Evolutionary conservation across 2,329 filamentous ascomycete species (phyloP).

Genomic region (Hysterium pulicare): DNA sequence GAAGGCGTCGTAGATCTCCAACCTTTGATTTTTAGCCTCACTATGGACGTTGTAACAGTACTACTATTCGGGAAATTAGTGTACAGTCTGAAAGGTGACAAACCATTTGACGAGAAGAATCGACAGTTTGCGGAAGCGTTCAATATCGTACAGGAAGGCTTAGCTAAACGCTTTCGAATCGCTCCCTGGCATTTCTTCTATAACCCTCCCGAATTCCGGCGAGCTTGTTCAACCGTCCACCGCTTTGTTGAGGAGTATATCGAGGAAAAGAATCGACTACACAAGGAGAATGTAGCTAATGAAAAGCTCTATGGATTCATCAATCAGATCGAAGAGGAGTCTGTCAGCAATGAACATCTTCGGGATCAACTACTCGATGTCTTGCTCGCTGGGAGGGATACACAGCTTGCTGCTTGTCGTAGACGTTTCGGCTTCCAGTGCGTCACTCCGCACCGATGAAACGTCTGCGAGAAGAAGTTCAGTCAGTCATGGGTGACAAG

Average conservation of each 20-base stretch:
- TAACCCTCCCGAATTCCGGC: conserved; percentile 22
- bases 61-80: conserved; percentile 34
- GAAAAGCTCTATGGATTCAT: conserved; percentile 67
- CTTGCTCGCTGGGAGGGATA: conserved; percentile 80
- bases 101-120: no score
- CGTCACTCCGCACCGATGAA: conserved; percentile 37
- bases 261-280: conserved; percentile 24
- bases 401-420: conserved; percentile 75
- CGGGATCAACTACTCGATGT: conserved; percentile 81
- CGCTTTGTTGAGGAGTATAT: conserved; percentile 22
- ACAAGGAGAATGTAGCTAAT: conserved; percentile 4
- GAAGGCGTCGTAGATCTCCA: conserved; percentile 5
- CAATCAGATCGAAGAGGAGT: conserved; percentile 75
- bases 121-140: conserved; percentile 24
- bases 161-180: conserved; percentile 18
- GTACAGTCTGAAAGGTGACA: no score
- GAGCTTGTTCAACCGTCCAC: conserved; percentile 6
- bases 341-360: conserved; percentile 62
- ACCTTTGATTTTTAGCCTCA: conserved; percentile 46
- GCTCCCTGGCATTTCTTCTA: conserved; percentile 41
- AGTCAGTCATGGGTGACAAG: no score
- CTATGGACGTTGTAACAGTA: conserved; percentile 64
- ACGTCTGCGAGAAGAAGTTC: no score
- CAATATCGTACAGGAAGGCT: conserved; percentile 17
- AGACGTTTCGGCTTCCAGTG: conserved; percentile 61